These are phyloP conservation scores for Eremomyces bilateralis DNA, from an alignment of 495 filamentous ascomycete species.

Conservation along the genomic window DNA sequence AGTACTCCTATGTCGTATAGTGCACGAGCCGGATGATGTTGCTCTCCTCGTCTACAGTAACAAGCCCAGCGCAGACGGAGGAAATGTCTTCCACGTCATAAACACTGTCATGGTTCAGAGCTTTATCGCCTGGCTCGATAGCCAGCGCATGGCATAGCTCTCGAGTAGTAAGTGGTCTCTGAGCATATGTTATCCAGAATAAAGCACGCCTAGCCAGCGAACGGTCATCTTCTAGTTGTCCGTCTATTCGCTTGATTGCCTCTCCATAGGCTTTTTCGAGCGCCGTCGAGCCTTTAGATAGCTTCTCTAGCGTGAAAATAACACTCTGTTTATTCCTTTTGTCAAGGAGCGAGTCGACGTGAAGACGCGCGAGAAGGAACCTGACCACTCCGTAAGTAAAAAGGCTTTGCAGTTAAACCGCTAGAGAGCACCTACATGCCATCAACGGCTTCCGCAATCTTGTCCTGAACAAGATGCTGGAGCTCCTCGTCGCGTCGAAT, in stretches of 20 bases:
- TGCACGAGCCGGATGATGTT: slow-evolving; percentile 29
- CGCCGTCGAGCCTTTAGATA: neutral
- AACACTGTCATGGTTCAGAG: neutral
- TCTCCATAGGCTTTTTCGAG: slow-evolving; percentile 20
- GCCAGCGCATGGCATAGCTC: slow-evolving; percentile 30
- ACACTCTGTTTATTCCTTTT: slow-evolving; percentile 18
- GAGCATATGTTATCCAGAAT: slow-evolving; percentile 25
- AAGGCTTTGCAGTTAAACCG: neutral
- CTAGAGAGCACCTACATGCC: slow-evolving; percentile 25
- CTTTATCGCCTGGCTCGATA: slow-evolving; percentile 11
- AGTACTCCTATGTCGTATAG: slow-evolving; percentile 32
- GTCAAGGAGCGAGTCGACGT: slow-evolving; percentile 23
- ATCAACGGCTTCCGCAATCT: slow-evolving; percentile 14
- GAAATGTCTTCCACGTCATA: neutral
- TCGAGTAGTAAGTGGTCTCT: slow-evolving; percentile 17
- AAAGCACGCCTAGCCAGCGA: slow-evolving; percentile 20
- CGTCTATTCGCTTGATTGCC: slow-evolving; percentile 23
- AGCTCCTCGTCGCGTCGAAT: slow-evolving; percentile 9
- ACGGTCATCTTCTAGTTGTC: slow-evolving; percentile 13
- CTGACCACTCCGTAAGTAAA: slow-evolving; percentile 8
- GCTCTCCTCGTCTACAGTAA: slow-evolving; percentile 1
- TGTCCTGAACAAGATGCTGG: slow-evolving; percentile 15
- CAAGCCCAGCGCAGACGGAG: slow-evolving; percentile 2
- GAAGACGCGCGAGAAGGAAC: slow-evolving; percentile 33
- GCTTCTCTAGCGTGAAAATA: slow-evolving; percentile 13